Percentiles rank a stretch among this genome's conserved stretches.
These are phyloP conservation scores for Wallemia hederae DNA, from an alignment of 1,284 basidiomycete species.

Conservation along the genomic window DNA sequence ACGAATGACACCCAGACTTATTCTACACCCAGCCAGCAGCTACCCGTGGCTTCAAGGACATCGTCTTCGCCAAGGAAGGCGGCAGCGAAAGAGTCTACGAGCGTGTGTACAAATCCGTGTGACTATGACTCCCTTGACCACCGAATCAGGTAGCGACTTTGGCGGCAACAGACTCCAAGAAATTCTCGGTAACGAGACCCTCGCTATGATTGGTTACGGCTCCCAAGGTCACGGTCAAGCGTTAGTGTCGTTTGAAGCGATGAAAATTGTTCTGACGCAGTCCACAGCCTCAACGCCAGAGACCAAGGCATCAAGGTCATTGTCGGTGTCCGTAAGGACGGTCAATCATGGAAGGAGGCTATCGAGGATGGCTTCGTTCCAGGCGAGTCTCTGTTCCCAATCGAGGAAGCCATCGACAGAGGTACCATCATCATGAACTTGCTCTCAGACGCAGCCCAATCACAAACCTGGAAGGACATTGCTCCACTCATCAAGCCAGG, in stretches of 20 bases:
- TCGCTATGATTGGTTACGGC: slow-evolving; percentile 94
- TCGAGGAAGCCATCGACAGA: slow-evolving; percentile 82
- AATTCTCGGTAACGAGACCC: slow-evolving; percentile 98
- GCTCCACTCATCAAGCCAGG: slow-evolving; percentile 87
- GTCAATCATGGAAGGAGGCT: slow-evolving; percentile 81
- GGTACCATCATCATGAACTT: slow-evolving; percentile 99
- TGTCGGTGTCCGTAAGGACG: slow-evolving; percentile 88
- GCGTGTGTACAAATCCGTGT: background rate
- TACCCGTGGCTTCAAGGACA: background rate
- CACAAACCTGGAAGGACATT: slow-evolving; percentile 65
- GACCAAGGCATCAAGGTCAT: slow-evolving; percentile 98
- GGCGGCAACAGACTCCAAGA: slow-evolving; percentile 90
- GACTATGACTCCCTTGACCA: background rate
- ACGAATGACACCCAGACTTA: background rate
- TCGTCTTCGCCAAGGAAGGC: background rate
- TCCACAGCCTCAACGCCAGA: slow-evolving; percentile 96
- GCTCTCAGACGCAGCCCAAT: slow-evolving; percentile 92
- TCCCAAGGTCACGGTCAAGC: slow-evolving; percentile 27
- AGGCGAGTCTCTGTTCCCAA: slow-evolving; percentile 90
- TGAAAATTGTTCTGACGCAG: slow-evolving; percentile 4
- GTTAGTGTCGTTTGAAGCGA: background rate
- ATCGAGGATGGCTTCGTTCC: slow-evolving; percentile 90
- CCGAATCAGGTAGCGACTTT: slow-evolving; percentile 36
- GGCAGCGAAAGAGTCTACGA: background rate
- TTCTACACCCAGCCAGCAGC: background rate